Base-by-base conservation (phyloP, 306 rosid genomes). In the Citrullus mucosospermus region DNA sequence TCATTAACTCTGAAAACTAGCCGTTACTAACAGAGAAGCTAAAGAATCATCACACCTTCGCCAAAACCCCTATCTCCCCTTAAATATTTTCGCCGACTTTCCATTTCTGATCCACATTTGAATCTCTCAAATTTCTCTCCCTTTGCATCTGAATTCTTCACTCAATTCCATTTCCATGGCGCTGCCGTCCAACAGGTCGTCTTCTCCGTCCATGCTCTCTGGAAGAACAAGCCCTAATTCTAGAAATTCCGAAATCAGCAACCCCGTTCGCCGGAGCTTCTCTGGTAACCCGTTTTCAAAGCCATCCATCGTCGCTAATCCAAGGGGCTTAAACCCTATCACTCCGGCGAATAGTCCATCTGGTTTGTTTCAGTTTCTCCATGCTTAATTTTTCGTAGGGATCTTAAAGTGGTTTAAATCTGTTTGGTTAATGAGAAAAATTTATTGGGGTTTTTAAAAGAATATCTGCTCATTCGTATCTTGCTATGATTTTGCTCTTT, bases 261-360 rank as follows among this genome's bases (percentile, higher is more conserved):
- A 90, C 66, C 85, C 96, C 25, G 44, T 89, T 67, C 79, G 93
- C 68, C 87, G 90, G 76, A 93, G 97, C 87, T 88, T 93, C 88
- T 72, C 81, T 4, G 97, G 96, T 30, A 93, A 85, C 80, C 92
- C 96, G 1, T 91, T 91, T 54, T 2, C 83, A 43, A 93, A 88
- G 73, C 96, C 96, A 39, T 87, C 97, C 1, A 54, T 88, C 12
- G 38, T 78, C 22, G 43, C 87, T 13, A 86, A 65, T 74, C 85
- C 88, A 10, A 87, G 90, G 75, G 77, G 86, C 44, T 79, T 78
- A 41, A 85, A 84, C 51, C 89, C 94, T 14, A 80, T 78, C n/a
- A 88, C 98, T 58, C 95, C 90, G 2, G 89, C 82, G 62, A 91
- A 87, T 70, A 85, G 91, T 61, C 94, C 98, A 72, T 85, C 92